phyloP scores from a whole-genome alignment of 345 rosid genomes.

The Murraya koenigii region DNA sequence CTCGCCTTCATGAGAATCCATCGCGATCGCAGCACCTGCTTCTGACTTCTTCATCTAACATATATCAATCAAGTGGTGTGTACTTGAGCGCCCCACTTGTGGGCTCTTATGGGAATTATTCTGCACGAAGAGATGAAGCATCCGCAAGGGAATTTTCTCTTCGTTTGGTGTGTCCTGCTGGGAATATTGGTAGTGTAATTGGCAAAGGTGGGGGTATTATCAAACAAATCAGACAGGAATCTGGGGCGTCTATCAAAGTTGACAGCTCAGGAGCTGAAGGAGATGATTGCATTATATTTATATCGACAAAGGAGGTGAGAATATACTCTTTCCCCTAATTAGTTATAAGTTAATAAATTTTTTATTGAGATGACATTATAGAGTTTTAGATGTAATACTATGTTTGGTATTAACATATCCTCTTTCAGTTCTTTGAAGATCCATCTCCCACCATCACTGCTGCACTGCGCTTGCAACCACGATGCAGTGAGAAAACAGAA shows the following conservation, averaged over 20 bases:
- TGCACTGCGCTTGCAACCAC: slow-evolving; percentile 60
- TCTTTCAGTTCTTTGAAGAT: slow-evolving; percentile 52
- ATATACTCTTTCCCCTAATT: neutral
- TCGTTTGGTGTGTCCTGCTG: slow-evolving; percentile 57
- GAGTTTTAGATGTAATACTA: slow-evolving; percentile 1
- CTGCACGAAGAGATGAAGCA: slow-evolving; percentile 42
- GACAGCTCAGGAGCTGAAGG: slow-evolving; percentile 57
- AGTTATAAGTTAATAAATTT: neutral
- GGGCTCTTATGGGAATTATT: slow-evolving; percentile 49
- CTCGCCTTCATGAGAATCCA: slow-evolving; percentile 64
- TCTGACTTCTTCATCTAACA: slow-evolving; percentile 37
- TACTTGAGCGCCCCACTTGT: slow-evolving; percentile 45
- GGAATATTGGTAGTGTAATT: slow-evolving; percentile 59
- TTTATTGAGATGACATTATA: neutral
- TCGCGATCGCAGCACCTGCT: slow-evolving; percentile 61
- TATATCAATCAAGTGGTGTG: slow-evolving; percentile 38
- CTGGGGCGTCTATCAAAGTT: slow-evolving; percentile 60
- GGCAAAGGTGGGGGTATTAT: slow-evolving; percentile 70
- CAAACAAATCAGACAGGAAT: slow-evolving; percentile 66
- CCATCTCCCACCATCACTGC: slow-evolving; percentile 63
- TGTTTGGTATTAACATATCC: neutral
- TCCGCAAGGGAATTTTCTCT: slow-evolving; percentile 57
- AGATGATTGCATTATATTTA: slow-evolving; percentile 56
- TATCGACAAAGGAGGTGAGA: slow-evolving; percentile 63
- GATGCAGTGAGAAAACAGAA: slow-evolving; percentile 65